These are phyloP conservation scores for Gossypium turneri DNA, from an alignment of 345 rosid species.

Conservation along the genomic window DNA sequence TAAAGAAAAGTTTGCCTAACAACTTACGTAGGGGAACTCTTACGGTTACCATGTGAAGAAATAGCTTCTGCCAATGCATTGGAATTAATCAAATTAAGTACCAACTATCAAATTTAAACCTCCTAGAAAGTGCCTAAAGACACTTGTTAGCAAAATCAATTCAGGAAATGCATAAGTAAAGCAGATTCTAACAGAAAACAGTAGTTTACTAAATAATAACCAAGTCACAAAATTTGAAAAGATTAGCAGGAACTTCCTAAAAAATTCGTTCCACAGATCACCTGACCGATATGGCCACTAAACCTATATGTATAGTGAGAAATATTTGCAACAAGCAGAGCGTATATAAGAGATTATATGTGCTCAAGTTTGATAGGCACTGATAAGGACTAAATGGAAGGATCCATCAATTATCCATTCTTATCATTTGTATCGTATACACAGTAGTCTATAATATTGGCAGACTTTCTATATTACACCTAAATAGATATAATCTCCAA, in stretches of 20 bases:
- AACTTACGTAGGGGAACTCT: no score
- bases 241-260: neutral
- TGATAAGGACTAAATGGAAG: neutral
- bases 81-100: neutral
- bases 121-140: neutral
- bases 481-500: neutral
- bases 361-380: neutral
- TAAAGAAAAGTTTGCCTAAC: no score
- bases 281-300: neutral
- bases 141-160: neutral
- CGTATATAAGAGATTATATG: neutral
- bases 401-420: neutral
- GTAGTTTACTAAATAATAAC: neutral
- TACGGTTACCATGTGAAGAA: no score
- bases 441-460: neutral
- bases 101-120: neutral
- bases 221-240: neutral
- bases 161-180: neutral
- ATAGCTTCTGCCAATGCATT: neutral
- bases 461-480: neutral
- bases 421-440: neutral
- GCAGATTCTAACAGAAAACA: neutral
- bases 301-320: neutral
- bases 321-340: neutral
- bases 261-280: neutral